Conservation (phyloP, 1,139 yeast species). For the Fermentozyma sake region DNA sequence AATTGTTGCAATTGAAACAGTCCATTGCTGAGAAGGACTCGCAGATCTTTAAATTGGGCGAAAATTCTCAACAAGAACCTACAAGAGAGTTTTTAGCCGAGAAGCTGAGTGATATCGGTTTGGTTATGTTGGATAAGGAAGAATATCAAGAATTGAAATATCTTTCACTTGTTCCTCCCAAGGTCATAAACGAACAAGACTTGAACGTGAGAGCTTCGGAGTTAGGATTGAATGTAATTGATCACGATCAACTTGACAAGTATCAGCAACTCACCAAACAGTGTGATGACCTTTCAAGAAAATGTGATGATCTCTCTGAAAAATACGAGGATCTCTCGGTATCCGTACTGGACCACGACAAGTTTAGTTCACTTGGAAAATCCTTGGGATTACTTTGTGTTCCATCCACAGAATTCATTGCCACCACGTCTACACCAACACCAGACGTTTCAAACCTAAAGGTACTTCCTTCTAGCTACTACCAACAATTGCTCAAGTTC, state of each 20-base stretch:
- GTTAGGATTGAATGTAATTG: constrained; percentile 38
- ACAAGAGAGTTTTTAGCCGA: constrained; percentile 22
- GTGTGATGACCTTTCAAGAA: too few relatives aligned
- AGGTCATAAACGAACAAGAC: constrained; percentile 14
- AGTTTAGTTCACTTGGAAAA: constrained; percentile 31
- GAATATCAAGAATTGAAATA: constrained; percentile 28
- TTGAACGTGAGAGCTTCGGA: constrained; percentile 17
- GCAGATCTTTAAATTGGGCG: constrained; percentile 21
- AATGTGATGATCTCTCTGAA: too few relatives aligned
- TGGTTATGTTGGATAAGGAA: constrained; percentile 23
- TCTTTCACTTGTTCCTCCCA: constrained; percentile 9
- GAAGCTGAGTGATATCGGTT: constrained; percentile 40
- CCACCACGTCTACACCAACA: constrained; percentile 52
- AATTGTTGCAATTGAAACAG: constrained; percentile 28
- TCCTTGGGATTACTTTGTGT: constrained; percentile 47
- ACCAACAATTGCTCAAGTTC: constrained; percentile 48
- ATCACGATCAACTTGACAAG: constrained; percentile 30
- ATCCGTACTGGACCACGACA: constrained; percentile 12
- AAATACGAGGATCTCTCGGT: constrained; percentile 16
- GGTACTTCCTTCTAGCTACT: constrained; percentile 60
- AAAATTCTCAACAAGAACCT: constrained; percentile 12
- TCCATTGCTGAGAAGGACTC: constrained; percentile 31
- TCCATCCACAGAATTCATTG: constrained; percentile 52
- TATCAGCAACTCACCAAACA: constrained; percentile 18
- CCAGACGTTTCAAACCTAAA: constrained; percentile 59